phyloP scores from a whole-genome alignment of 2,329 filamentous ascomycete genomes.

The Fusarium sp. region DNA sequence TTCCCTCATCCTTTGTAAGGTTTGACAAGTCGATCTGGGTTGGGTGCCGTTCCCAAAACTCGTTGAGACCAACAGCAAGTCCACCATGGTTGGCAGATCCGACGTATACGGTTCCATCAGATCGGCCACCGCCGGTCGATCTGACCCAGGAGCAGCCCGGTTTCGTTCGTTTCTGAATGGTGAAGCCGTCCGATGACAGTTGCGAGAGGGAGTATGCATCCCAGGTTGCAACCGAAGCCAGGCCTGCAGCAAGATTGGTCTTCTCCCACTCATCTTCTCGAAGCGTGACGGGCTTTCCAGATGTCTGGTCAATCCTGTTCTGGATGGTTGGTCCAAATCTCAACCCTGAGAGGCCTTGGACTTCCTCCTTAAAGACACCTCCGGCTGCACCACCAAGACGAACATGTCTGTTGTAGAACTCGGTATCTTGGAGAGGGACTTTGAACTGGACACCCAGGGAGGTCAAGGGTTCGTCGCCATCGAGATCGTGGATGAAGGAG shows the following conservation, averaged over 20 bases:
- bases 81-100: conserved; percentile 67
- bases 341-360: conserved; percentile 69
- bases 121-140: conserved; percentile 64
- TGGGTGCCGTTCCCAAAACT: conserved; percentile 74
- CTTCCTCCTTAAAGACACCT: conserved; percentile 67
- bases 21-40: conserved; percentile 66
- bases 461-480: conserved; percentile 61
- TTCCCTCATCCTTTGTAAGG: conserved; percentile 60
- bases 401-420: conserved; percentile 69
- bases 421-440: conserved; percentile 63
- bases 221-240: conserved; percentile 67
- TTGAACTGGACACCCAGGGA: conserved; percentile 65
- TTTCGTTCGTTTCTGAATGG: conserved; percentile 69
- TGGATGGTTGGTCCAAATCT: conserved; percentile 62
- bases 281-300: conserved; percentile 52
- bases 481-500: conserved; percentile 65
- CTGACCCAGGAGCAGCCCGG: conserved; percentile 67
- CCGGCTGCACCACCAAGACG: conserved; percentile 65
- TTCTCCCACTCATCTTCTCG: conserved; percentile 19
- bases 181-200: conserved; percentile 70
- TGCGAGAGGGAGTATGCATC: conserved; percentile 67
- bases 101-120: conserved; percentile 67
- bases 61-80: conserved; percentile 66
- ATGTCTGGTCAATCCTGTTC: conserved; percentile 63
- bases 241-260: conserved; percentile 51